A percentile compares a stretch with the other conserved stretches of the same genome.
These are phyloP conservation scores for Aurinia saxatilis DNA, from an alignment of 345 rosid genomes.

Conservation along the genomic window DNA sequence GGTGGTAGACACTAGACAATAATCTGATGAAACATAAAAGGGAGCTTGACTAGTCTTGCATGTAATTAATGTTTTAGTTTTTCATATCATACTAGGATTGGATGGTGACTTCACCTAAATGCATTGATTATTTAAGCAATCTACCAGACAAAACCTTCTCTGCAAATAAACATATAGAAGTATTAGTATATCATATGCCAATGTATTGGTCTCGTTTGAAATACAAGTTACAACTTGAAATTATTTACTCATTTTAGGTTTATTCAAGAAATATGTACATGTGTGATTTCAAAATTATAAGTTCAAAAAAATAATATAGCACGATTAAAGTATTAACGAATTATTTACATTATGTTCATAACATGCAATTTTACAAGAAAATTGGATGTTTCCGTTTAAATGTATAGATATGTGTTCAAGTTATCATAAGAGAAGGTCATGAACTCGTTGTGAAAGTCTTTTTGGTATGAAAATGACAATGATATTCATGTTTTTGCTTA, in stretches of 20 bases:
- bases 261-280: neutral
- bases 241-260: neutral
- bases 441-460: no score
- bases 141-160: slow-evolving; percentile 18
- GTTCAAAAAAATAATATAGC: no score
- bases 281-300: neutral
- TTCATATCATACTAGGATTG: neutral
- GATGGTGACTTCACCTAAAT: slow-evolving; percentile 8
- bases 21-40: slow-evolving; percentile 1
- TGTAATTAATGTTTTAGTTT: slow-evolving; percentile 6
- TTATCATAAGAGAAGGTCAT: no score
- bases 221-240: neutral
- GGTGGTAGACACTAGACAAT: slow-evolving; percentile 8
- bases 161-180: neutral
- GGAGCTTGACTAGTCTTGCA: slow-evolving; percentile 14
- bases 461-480: no score
- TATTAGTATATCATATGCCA: neutral
- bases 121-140: slow-evolving; percentile 5
- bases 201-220: neutral
- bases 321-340: no score
- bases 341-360: no score
- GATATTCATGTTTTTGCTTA: no score
- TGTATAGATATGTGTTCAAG: no score
- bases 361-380: no score
- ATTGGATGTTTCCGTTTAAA: no score